Percentiles rank a stretch among this genome's conserved stretches.
phyloP scores from a whole-genome alignment of 768 basidiomycete genomes.

The Tephrocybe sp. region DNA sequence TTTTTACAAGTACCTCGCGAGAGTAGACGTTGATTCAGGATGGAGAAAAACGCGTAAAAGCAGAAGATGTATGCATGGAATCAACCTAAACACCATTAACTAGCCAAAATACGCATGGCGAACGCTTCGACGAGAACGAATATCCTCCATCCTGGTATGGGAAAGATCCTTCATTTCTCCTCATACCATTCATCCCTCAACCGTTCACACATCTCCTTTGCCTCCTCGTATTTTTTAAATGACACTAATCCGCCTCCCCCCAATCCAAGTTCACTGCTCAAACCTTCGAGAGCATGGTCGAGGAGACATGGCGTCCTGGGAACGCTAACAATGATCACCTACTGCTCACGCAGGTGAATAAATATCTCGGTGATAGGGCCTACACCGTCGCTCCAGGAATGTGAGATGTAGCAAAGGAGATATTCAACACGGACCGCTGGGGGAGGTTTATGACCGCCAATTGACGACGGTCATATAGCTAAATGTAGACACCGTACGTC shows the following conservation, averaged over 20 bases:
- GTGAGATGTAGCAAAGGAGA: conserved; percentile 1
- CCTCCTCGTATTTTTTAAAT: not conserved
- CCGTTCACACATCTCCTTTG: not conserved
- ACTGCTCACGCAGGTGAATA: not conserved
- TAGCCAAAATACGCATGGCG: too few relatives aligned
- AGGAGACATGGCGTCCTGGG: not conserved
- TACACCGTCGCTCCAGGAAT: conserved; percentile 4
- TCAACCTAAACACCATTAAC: too few relatives aligned
- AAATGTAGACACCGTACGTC: not conserved
- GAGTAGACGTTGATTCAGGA: too few relatives aligned
- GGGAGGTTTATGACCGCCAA: not conserved
- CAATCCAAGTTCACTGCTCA: not conserved
- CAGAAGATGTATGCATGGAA: too few relatives aligned
- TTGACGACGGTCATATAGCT: not conserved
- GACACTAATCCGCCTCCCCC: not conserved
- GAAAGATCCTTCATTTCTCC: not conserved
- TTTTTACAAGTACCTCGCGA: too few relatives aligned
- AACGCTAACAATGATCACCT: not conserved
- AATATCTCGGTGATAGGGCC: not conserved
- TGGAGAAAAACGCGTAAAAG: too few relatives aligned
- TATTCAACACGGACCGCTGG: not conserved
- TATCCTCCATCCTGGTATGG: conserved; percentile 3
- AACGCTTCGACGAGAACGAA: too few relatives aligned
- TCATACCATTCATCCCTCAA: conserved; percentile 2
- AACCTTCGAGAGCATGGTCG: not conserved